Percentiles rank a stretch among this genome's conserved stretches.
Conservation (phyloP, 805 yeast genomes). For the Suhomyces vadensis region DNA sequence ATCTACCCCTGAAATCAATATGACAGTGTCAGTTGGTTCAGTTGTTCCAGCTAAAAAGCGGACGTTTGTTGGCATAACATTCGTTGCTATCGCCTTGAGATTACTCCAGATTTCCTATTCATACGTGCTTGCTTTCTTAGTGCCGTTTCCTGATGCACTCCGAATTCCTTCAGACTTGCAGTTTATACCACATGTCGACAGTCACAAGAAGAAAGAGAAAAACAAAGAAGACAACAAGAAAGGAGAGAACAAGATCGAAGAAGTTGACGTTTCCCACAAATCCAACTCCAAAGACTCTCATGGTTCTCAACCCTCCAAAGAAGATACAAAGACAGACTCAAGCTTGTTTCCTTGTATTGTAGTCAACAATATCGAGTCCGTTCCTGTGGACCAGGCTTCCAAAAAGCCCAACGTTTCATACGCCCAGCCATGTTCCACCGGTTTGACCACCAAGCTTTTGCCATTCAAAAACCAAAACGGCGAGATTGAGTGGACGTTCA, state of each 20-base stretch:
- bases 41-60: not conserved
- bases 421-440: constrained; percentile 49
- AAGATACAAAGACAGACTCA: not conserved
- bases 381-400: not conserved
- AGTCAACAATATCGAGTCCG: constrained; percentile 4
- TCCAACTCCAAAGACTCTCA: not conserved
- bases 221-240: not conserved
- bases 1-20: not conserved
- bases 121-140: constrained; percentile 5
- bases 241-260: constrained; percentile 3
- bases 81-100: constrained; percentile 10
- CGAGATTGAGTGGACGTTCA: constrained; percentile 57
- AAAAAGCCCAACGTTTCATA: not conserved
- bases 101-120: constrained; percentile 10
- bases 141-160: constrained; percentile 4
- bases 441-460: constrained; percentile 47
- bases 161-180: constrained; percentile 7
- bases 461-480: constrained; percentile 55
- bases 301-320: too few relatives aligned
- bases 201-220: not conserved
- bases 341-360: constrained; percentile 15
- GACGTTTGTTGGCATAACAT: constrained; percentile 10
- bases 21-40: not conserved
- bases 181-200: constrained; percentile 1
- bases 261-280: not conserved